phyloP scores from a whole-genome alignment of 2,329 filamentous ascomycete species.

The Pestalotiopsis sp. region DNA sequence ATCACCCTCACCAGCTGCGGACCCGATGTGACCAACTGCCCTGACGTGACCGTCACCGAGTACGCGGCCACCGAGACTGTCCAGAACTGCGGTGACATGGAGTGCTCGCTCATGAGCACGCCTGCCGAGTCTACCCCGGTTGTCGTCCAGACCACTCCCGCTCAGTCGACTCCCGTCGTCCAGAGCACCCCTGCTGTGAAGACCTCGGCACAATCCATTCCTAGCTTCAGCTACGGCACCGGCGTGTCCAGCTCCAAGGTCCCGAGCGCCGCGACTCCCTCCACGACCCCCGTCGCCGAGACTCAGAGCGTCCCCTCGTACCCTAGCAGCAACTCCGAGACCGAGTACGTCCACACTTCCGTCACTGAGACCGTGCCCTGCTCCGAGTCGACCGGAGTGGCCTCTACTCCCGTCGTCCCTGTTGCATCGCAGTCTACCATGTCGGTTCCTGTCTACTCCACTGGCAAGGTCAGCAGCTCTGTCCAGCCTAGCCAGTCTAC shows the following conservation, averaged over 20 bases:
- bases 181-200: background rate
- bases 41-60: background rate
- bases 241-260: no score
- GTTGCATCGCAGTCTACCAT: background rate
- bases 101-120: background rate
- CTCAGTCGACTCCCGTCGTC: background rate
- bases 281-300: background rate
- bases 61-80: background rate
- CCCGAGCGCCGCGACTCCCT: background rate
- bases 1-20: background rate
- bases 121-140: no score
- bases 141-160: background rate
- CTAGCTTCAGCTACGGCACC: background rate
- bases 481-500: background rate
- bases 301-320: background rate
- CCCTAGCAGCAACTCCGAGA: background rate
- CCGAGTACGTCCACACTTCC: background rate
- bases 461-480: background rate
- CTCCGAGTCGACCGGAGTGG: background rate
- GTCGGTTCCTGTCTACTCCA: background rate
- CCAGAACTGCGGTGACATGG: background rate
- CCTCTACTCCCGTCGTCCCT: background rate
- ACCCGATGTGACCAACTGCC: background rate
- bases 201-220: background rate
- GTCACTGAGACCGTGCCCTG: background rate